Percentiles rank a stretch among this genome's conserved stretches.
phyloP scores from a whole-genome alignment of 1,284 basidiomycete species.

The Trametes versicolor region DNA sequence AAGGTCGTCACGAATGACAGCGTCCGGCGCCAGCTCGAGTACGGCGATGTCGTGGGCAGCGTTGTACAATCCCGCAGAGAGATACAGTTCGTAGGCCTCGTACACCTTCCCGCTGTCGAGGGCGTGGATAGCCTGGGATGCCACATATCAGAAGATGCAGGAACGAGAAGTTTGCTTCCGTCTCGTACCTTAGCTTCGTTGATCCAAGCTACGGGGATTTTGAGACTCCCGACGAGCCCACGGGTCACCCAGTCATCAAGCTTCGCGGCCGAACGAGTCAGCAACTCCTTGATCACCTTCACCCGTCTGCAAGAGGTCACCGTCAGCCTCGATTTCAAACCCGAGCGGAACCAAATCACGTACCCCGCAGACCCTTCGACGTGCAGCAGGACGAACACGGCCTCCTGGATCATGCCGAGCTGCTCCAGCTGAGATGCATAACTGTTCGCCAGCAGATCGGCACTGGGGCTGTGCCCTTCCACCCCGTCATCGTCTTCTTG shows the following conservation, averaged over 20 bases:
- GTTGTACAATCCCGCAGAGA: slow-evolving; percentile 75
- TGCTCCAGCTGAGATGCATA: slow-evolving; percentile 92
- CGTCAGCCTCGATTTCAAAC: neutral
- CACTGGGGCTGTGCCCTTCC: slow-evolving; percentile 83
- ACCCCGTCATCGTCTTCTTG: slow-evolving; percentile 56
- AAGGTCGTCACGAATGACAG: slow-evolving; percentile 83
- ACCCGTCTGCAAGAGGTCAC: slow-evolving; percentile 60
- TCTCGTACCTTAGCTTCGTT: slow-evolving; percentile 81
- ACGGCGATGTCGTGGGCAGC: slow-evolving; percentile 87
- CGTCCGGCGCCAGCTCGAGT: slow-evolving; percentile 89
- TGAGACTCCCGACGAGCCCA: slow-evolving; percentile 81
- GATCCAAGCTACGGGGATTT: slow-evolving; percentile 88
- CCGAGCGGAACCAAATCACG: slow-evolving; percentile 40
- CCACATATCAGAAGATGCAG: slow-evolving; percentile 1
- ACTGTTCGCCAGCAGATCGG: slow-evolving; percentile 83
- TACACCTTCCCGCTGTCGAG: slow-evolving; percentile 73
- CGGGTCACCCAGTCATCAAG: slow-evolving; percentile 76
- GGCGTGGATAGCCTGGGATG: slow-evolving; percentile 69
- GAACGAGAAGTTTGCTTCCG: slow-evolving; percentile 2
- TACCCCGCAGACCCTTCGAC: slow-evolving; percentile 84
- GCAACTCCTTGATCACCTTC: slow-evolving; percentile 83
- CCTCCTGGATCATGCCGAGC: slow-evolving; percentile 85
- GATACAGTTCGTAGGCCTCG: slow-evolving; percentile 81
- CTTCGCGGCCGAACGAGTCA: slow-evolving; percentile 77
- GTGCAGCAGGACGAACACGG: slow-evolving; percentile 91